Base-by-base conservation (phyloP, 306 rosid genomes). In the Lathyrus aphaca region DNA sequence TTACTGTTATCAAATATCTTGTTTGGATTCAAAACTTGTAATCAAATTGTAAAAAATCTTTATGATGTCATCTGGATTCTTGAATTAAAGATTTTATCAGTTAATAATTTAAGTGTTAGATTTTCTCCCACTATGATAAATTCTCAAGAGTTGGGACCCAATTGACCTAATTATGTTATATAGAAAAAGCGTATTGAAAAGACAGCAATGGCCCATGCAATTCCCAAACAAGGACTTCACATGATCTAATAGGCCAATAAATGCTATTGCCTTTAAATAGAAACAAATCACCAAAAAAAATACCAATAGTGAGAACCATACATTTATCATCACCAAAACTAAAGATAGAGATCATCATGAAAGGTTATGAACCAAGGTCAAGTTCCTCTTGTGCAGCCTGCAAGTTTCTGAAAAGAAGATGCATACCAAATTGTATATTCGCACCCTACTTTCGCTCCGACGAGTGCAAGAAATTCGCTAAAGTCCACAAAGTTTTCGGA, bases 381-480 rank as follows among this genome's bases (percentile, higher is more conserved):
- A 86, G 86, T 68, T 85, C 98, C 10, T 93, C 98, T 14, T 94
- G 98, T 73, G 97, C 97, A 39, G 98, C 97, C 30, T 94, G 98
- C 94, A 90, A 90, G 74, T 58, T 88, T 40, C 72, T 94, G 64
- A 94, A 90, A 59, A 83, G 98, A 69, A 84, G 87, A 63, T 94
- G 98, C 87, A 82, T 17, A 5, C 86, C 97, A 7, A 87, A 78
- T 32, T 90, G 98, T 64, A 90, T 94, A 40, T 94, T 94, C 49
- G 98, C 98, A 0, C 97, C 98, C 0, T 86, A 94, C 76, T 90
- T 94, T 13, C 84, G 80, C 43, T 80, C 96, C 3, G 94, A 93
- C 19, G 98, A 93, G 83, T 81, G 94, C 1, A 84, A 76, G 75
- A 93, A 88, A 48, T 93, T 93, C 8, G 94, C 97, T 1, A 86